Evolutionary conservation across 164 flowering plant species (phyloP), one percentile per base, ranked within the genome.

Genomic region (Umbilicus rupestris): DNA sequence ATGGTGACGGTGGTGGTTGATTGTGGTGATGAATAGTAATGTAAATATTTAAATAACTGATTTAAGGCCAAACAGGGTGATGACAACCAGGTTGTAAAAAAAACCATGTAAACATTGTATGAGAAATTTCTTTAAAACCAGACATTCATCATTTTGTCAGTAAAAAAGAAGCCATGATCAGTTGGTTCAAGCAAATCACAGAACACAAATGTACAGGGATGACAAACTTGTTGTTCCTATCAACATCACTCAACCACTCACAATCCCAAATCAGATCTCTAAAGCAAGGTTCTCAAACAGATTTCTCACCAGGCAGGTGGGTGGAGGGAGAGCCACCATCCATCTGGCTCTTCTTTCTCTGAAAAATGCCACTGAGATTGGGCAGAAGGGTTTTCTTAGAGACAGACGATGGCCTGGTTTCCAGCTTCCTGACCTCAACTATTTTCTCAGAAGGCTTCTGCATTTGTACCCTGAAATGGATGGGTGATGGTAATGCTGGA

Each of bases 321-420:
- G n/a, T n/a, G n/a, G 90, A 87, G n/a, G 83, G 87, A 8, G 88
- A 83, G 35, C 85, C 85, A 41, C 84, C 86, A 31, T 82, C 84
- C 3, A 75, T 73, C 44, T 78, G 89, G 66, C 71, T 82, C 76
- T 81, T 90, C 76, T 79, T 93, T 72, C 83, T 75, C 16, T 78
- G 78, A 50, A 94, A 90, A 29, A 94, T 85, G 15, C 89, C 83
- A 39, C 89, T 84, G 47, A 94, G 44, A 67, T 39, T 81, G 7
- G 96, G 87, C 69, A 83, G 20, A 16, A 87, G 79, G 0, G 74
- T 73, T 74, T 86, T 91, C 68, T 87, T 93, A 0, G 86, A 68
- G 20, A 73, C 69, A 7, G 82, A 72, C n/a, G 77, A 55, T 63
- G 75, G 82, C 31, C 67, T 71, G 41, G 78, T 87, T 41, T 85